Evolutionary conservation across 176 grass and related monocot species (phyloP).

Genomic region (Hyparrhenia diplandra): DNA sequence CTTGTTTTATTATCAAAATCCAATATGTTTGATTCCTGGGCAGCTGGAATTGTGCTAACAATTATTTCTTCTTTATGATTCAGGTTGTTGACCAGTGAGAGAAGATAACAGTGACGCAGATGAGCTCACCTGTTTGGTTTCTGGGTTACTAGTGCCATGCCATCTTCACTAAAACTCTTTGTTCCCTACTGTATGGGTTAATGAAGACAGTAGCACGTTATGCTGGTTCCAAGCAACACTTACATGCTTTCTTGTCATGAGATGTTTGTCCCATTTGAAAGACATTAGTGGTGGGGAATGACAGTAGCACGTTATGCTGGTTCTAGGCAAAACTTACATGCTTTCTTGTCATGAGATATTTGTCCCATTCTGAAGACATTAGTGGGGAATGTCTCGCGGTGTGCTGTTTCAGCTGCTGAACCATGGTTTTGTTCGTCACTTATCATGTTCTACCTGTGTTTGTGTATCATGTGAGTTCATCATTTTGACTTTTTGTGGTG

Average conservation of each 20-base stretch:
- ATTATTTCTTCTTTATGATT: background rate
- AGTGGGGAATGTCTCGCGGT: background rate
- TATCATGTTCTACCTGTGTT: no score
- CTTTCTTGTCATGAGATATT: background rate
- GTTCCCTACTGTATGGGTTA: background rate
- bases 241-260: background rate
- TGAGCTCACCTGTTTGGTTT: background rate
- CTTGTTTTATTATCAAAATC: background rate
- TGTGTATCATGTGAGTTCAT: no score
- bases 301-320: background rate
- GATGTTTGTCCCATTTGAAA: background rate
- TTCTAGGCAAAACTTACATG: background rate
- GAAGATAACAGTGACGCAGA: background rate
- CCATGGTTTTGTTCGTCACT: no score
- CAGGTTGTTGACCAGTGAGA: background rate
- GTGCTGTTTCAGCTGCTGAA: background rate
- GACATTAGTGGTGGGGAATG: background rate
- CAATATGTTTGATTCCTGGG: background rate
- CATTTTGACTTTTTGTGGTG: no score
- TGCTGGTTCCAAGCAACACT: background rate
- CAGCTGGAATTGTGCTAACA: background rate
- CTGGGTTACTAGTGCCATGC: background rate
- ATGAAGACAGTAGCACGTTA: background rate
- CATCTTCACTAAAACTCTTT: background rate
- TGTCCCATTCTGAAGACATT: background rate